Evolutionary conservation across 2,329 filamentous ascomycete genomes (phyloP).

Genomic region (Dactylellina drechsleri): DNA sequence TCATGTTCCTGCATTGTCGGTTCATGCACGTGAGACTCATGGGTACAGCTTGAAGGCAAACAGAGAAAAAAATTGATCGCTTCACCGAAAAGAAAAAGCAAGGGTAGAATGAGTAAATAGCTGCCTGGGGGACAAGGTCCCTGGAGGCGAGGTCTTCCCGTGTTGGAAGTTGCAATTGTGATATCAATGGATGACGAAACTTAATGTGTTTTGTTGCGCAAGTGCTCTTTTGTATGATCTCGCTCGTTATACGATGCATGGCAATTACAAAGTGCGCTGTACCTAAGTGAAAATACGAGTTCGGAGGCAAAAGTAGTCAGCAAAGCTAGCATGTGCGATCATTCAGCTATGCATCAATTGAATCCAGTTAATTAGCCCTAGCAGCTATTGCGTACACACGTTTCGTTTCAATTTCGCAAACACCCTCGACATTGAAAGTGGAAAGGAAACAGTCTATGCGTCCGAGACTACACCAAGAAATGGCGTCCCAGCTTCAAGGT

Average conservation of each 20-base stretch:
- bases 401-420: conserved; percentile 30
- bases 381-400: neutral
- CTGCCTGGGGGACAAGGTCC: conserved; percentile 27
- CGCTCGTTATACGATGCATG: neutral
- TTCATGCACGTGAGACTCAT: conserved; percentile 26
- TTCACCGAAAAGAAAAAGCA: conserved; percentile 2
- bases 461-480: no score
- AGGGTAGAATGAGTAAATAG: conserved; percentile 10
- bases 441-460: no score
- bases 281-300: neutral
- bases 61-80: neutral
- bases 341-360: no score
- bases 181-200: neutral
- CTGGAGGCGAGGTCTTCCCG: conserved; percentile 13
- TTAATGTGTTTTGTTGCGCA: conserved; percentile 1
- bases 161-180: conserved; percentile 34
- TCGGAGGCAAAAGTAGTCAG: neutral
- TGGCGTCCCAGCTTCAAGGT: no score
- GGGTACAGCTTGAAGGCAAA: neutral
- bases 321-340: conserved; percentile 15
- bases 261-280: neutral
- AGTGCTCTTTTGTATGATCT: neutral
- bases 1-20: conserved; percentile 47
- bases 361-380: neutral
- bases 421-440: neutral